Evolutionary conservation across 768 basidiomycete species (phyloP).

Genomic region (Suillus hirtellus): DNA sequence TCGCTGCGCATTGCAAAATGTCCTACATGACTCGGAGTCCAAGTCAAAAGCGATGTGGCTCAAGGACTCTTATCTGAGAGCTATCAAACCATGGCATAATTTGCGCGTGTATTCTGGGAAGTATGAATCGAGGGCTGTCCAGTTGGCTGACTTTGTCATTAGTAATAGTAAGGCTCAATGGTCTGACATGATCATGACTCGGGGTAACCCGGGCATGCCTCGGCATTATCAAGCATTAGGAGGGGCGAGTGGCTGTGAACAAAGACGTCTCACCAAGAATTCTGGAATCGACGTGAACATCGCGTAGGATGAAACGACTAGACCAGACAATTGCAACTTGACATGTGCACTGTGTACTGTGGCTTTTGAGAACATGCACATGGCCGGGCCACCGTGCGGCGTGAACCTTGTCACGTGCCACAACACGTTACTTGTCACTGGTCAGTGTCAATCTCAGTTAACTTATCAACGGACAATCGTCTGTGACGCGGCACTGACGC

Average conservation of each 20-base stretch:
- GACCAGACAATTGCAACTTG: not conserved
- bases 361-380: not conserved
- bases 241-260: not conserved
- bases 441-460: not conserved
- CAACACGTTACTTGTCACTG: not conserved
- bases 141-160: not conserved
- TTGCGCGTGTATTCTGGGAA: not conserved
- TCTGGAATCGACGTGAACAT: not conserved
- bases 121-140: not conserved
- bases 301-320: not conserved
- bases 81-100: not conserved
- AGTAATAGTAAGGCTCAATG: not conserved
- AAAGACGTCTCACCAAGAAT: not conserved
- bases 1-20: not conserved
- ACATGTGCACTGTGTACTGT: not conserved
- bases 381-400: not conserved
- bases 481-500: not conserved
- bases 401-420: constrained; percentile 3
- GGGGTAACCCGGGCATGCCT: not conserved
- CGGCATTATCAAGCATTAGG: not conserved
- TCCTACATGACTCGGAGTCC: no score
- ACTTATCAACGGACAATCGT: constrained; percentile 1
- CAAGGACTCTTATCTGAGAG: not conserved
- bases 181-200: not conserved
- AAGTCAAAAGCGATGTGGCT: not conserved